A percentile compares a stretch with the other conserved stretches of the same genome.
Evolutionary conservation across 441 rosid species (phyloP).

Genomic region (Manihot esculenta): DNA sequence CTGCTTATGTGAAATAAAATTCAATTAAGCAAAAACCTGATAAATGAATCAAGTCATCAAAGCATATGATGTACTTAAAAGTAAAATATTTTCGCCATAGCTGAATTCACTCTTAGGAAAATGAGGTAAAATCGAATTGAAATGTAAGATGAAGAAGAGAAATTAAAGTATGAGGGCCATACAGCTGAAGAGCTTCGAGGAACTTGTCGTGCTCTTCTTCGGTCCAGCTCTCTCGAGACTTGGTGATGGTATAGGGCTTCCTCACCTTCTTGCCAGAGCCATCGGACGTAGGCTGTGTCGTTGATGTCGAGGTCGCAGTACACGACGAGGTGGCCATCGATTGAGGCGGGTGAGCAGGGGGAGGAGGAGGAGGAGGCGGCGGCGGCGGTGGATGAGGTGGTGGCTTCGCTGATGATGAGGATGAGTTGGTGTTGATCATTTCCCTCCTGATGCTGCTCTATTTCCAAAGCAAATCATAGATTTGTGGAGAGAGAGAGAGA

Average conservation of each 20-base stretch:
- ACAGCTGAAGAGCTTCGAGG: conserved; percentile 93
- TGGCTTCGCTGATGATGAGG: conserved; percentile 24
- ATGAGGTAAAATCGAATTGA: background rate
- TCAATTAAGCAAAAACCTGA: background rate
- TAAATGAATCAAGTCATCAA: background rate
- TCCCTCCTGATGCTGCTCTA: background rate
- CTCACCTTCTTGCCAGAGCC: conserved; percentile 61
- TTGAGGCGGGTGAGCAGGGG: conserved; percentile 10
- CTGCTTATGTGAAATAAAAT: background rate
- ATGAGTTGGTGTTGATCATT: conserved; percentile 33
- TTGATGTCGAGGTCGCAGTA: conserved; percentile 27
- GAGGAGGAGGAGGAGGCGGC: conserved; percentile 21
- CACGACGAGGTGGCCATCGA: conserved; percentile 28
- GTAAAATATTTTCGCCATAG: too few relatives aligned
- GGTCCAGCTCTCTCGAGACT: conserved; percentile 95
- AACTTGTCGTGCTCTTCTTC: conserved; percentile 94
- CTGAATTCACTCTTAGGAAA: too few relatives aligned
- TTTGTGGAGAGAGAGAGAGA: conserved; percentile 14
- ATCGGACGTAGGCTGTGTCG: conserved; percentile 14
- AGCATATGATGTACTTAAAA: background rate
- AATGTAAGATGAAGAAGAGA: background rate
- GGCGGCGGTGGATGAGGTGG: conserved; percentile 22
- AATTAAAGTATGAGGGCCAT: conserved; percentile 16
- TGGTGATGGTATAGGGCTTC: conserved; percentile 86
- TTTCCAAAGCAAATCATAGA: conserved; percentile 5